A percentile compares a stretch with the other conserved stretches of the same genome.
These are phyloP conservation scores for Fusarium falciforme DNA, from an alignment of 2,329 filamentous ascomycete species.

Conservation along the genomic window DNA sequence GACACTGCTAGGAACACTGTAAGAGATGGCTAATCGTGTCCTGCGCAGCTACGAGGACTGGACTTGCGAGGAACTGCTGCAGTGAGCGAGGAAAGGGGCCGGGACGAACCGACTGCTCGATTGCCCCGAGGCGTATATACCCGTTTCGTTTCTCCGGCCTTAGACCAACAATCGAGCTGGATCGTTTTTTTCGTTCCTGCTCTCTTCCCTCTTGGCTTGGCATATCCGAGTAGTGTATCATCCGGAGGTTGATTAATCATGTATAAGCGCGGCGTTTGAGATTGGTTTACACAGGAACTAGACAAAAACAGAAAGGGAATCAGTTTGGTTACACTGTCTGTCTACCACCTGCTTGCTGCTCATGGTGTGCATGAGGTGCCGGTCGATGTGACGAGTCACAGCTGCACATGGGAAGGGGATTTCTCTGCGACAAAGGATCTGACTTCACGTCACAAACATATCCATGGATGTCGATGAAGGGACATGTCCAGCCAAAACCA, in stretches of 20 bases:
- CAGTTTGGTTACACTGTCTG: constrained; percentile 31
- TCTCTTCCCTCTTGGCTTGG: constrained; percentile 26
- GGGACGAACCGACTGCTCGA: constrained; percentile 25
- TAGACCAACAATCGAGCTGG: constrained; percentile 39
- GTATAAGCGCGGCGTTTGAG: constrained; percentile 54
- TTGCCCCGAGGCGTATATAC: constrained; percentile 43
- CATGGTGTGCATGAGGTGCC: constrained; percentile 15
- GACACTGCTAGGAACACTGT: background rate
- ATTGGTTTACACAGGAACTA: constrained; percentile 45
- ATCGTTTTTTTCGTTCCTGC: constrained; percentile 21
- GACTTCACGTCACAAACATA: constrained; percentile 9
- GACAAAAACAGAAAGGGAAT: constrained; percentile 42
- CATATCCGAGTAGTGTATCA: constrained; percentile 24
- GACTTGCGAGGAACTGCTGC: constrained; percentile 95
- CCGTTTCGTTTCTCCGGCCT: constrained; percentile 37
- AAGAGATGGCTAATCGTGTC: constrained; percentile 20
- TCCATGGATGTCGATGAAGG: background rate
- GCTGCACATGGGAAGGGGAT: background rate
- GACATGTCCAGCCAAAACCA: background rate
- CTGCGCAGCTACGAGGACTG: constrained; percentile 92
- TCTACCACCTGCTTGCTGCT: constrained; percentile 7
- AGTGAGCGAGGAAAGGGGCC: constrained; percentile 52
- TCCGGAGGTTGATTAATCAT: constrained; percentile 43
- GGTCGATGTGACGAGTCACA: constrained; percentile 14
- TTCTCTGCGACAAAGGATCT: constrained; percentile 2